Evolutionary conservation across 768 basidiomycete genomes (phyloP).

Genomic region (Phylloporus rhodoxanthus): DNA sequence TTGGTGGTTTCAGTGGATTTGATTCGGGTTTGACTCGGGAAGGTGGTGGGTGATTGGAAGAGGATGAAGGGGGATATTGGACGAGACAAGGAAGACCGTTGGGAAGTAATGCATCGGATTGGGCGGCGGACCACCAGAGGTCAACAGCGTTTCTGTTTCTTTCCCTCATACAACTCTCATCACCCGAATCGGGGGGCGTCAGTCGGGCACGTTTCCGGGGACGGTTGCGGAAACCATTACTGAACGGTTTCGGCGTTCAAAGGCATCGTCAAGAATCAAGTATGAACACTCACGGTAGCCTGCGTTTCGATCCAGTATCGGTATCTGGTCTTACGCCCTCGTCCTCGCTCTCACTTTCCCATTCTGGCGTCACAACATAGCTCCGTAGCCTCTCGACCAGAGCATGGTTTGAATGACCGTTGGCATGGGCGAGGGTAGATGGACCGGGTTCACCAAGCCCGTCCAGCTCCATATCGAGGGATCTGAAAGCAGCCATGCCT

Average conservation of each 20-base stretch:
- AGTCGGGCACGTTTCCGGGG: slow-evolving; percentile 61
- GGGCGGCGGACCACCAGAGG: slow-evolving; percentile 73
- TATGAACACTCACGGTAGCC: slow-evolving; percentile 27
- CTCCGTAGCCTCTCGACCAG: slow-evolving; percentile 18
- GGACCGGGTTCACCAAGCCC: slow-evolving; percentile 31
- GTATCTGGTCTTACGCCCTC: slow-evolving; percentile 27
- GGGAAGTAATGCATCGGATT: slow-evolving; percentile 53
- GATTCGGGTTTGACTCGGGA: slow-evolving; percentile 12
- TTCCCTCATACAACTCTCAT: slow-evolving; percentile 24
- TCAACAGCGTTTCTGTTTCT: slow-evolving; percentile 42
- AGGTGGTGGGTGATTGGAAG: slow-evolving; percentile 1
- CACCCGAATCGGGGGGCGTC: slow-evolving; percentile 35
- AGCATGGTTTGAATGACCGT: slow-evolving; percentile 21
- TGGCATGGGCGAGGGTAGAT: slow-evolving; percentile 30
- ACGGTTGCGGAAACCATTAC: slow-evolving; percentile 31
- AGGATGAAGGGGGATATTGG: slow-evolving; percentile 22
- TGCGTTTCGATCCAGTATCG: slow-evolving; percentile 57
- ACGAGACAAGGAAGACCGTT: slow-evolving; percentile 60
- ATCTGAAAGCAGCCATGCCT: slow-evolving; percentile 65
- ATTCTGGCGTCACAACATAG: slow-evolving; percentile 18
- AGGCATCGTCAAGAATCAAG: not conserved
- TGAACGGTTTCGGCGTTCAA: slow-evolving; percentile 6
- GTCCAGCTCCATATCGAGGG: slow-evolving; percentile 52
- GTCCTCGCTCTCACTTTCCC: slow-evolving; percentile 37
- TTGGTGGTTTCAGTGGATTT: slow-evolving; percentile 5